phyloP scores from a whole-genome alignment of 1,139 yeast species.

The Candida glucosophila region DNA sequence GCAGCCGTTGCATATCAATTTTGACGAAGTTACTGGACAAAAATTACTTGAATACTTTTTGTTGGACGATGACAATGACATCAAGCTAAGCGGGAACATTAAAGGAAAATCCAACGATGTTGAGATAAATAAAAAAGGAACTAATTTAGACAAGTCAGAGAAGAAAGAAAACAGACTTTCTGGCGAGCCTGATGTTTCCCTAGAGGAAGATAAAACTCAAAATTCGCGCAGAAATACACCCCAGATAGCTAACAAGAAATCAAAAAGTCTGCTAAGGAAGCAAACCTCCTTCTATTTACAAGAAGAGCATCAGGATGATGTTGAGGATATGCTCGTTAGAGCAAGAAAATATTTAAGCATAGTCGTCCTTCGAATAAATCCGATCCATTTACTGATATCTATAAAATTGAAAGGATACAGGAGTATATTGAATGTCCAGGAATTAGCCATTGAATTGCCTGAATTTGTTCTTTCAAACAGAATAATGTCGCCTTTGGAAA shows the following conservation, averaged over 20 bases:
- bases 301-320: constrained; percentile 19
- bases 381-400: constrained; percentile 45
- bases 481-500: constrained; percentile 46
- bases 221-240: too few relatives aligned
- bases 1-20: constrained; percentile 45
- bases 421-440: constrained; percentile 52
- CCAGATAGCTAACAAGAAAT: constrained; percentile 1
- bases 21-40: constrained; percentile 56
- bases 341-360: constrained; percentile 53
- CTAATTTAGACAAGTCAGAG: background rate
- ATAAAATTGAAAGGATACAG: constrained; percentile 45
- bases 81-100: constrained; percentile 4
- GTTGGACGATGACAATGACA: constrained; percentile 25
- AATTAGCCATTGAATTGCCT: constrained; percentile 49
- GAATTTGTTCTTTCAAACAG: constrained; percentile 37
- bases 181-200: too few relatives aligned
- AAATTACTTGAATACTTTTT: constrained; percentile 49
- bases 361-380: constrained; percentile 36
- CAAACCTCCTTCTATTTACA: background rate
- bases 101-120: constrained; percentile 2
- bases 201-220: too few relatives aligned
- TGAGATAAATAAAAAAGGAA: constrained; percentile 1
- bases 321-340: constrained; percentile 50
- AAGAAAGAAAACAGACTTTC: constrained; percentile 1
- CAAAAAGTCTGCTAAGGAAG: background rate